These are phyloP conservation scores for Trypanosoma lewisi DNA, from an alignment of 208 protist genomes.

Conservation along the genomic window DNA sequence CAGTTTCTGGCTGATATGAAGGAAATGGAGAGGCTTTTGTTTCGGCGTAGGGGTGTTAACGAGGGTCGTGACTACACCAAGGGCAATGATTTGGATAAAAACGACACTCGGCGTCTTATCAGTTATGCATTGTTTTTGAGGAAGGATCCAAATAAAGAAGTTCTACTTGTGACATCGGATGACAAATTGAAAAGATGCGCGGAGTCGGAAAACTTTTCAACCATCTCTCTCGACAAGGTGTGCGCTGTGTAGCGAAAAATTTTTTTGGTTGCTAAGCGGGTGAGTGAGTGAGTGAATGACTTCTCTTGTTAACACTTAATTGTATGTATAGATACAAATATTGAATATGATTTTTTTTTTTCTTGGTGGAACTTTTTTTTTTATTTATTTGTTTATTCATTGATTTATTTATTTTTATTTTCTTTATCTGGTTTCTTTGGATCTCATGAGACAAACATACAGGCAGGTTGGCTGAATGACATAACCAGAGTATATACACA, in stretches of 20 bases:
- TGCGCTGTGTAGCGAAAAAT: not conserved
- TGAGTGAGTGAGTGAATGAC: no score
- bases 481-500: not conserved
- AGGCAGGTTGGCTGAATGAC: not conserved
- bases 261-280: no score
- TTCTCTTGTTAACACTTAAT: no score
- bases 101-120: not conserved
- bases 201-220: not conserved
- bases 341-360: no score
- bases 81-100: not conserved
- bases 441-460: not conserved
- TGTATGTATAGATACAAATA: not conserved
- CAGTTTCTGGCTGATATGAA: slow-evolving; percentile 10
- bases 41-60: slow-evolving; percentile 17
- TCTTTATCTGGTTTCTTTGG: not conserved
- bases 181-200: slow-evolving; percentile 1
- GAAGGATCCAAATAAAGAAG: slow-evolving; percentile 6
- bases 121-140: slow-evolving; percentile 5
- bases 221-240: not conserved
- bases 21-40: slow-evolving; percentile 9
- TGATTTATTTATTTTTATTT: not conserved
- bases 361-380: not conserved
- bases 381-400: not conserved
- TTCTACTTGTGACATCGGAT: slow-evolving; percentile 19
- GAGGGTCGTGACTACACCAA: slow-evolving; percentile 6